Evolutionary conservation across 257 asterid genomes (phyloP).

Genomic region (Eustoma russellianum): DNA sequence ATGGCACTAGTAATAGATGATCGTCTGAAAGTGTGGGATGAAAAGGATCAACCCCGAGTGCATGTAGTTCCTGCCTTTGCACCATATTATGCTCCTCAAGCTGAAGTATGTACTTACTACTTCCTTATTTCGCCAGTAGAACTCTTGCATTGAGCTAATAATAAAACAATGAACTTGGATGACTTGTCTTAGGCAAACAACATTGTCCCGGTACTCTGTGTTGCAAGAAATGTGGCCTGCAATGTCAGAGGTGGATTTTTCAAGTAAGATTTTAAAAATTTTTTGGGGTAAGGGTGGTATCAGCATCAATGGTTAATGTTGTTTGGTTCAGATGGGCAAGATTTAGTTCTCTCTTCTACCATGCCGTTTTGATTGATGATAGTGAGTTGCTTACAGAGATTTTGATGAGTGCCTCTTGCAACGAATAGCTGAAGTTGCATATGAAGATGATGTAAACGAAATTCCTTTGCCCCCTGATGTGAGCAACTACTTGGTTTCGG

Average conservation of each 20-base stretch:
- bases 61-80: conserved; percentile 99
- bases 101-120: conserved; percentile 52
- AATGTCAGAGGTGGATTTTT: conserved; percentile 92
- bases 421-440: conserved; percentile 64
- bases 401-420: conserved; percentile 83
- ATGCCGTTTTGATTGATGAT: conserved; percentile 8
- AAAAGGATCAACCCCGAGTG: conserved; percentile 92
- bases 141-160: conserved; percentile 10
- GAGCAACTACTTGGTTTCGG: conserved; percentile 71
- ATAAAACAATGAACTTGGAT: conserved; percentile 11
- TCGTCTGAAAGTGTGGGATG: conserved; percentile 97
- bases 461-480: conserved; percentile 77
- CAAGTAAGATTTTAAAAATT: conserved; percentile 52
- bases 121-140: not conserved
- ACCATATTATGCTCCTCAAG: conserved; percentile 95
- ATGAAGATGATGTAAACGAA: conserved; percentile 57
- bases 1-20: conserved; percentile 97
- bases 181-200: conserved; percentile 54
- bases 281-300: not conserved
- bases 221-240: conserved; percentile 98
- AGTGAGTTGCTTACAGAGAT: conserved; percentile 46
- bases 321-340: conserved; percentile 6
- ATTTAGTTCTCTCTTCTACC: conserved; percentile 7
- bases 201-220: conserved; percentile 81
- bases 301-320: conserved; percentile 6